Evolutionary conservation across 345 rosid genomes (phyloP).

Genomic region (sweet orange (Citrus sinensis)): DVS_A1.0 CM039169.1:27420001-27420500

Average conservation of each 20-base stretch:
- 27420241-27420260: slow-evolving; percentile 70
- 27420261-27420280: slow-evolving; percentile 64
- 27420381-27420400: not conserved
- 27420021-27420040: not conserved
- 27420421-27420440: not conserved
- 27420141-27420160: slow-evolving; percentile 77
- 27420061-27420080: not conserved
- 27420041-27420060: not conserved
- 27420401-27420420: not conserved
- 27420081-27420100: not conserved
- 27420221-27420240: slow-evolving; percentile 76
- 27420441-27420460: not conserved
- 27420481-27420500: not conserved
- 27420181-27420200: slow-evolving; percentile 79
- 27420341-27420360: not conserved
- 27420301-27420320: not conserved
- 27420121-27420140: slow-evolving; percentile 50
- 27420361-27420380: not conserved
- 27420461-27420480: not conserved
- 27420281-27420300: slow-evolving; percentile 52
- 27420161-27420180: slow-evolving; percentile 72
- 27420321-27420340: not conserved
- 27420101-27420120: not conserved
- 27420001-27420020: not conserved
- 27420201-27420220: slow-evolving; percentile 69